Evolutionary conservation across 164 flowering plant genomes (phyloP), one percentile per base, ranked within the genome.

Genomic region (Vitis riparia): DNA sequence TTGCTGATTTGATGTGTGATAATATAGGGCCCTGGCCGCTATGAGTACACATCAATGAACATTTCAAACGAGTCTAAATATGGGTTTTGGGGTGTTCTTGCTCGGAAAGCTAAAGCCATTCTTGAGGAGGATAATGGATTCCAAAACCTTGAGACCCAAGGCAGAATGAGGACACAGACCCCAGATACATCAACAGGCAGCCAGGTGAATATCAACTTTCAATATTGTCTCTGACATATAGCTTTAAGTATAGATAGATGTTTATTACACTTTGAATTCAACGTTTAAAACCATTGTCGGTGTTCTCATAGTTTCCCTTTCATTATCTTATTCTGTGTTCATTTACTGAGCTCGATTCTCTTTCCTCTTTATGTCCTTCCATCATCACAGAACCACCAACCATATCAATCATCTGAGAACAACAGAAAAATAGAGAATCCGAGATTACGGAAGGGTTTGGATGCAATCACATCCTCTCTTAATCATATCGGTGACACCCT

Each of bases 11-110:
- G 65, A 59, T 62, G 48, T 59, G 44, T 71, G 48, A 63, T 71
- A 65, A 68, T 79, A 65, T 69, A 89, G 92, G 87, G 78, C 58
- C 78, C 84, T 62, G 68, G 74, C 66, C 69, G 86, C 2, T 80
- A 81, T 76, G 90, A 85, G 67, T 84, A 83, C 73, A 78, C 85
- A 49, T 81, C 90, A 1, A 71, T 81, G 76, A 83, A 75, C 44
- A 37, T 37, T 37, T 37, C 44, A 63, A 80, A 81, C 47, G 92
- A 92, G 8, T 73, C 89, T 11, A 88, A 82, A 32, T 73, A 78
- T 66, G 93, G 97, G 8, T 91, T 94, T 56, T 94, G 99, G 97
- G 89, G 97, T 62, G 85, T 89, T 74, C 82, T 94, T 13, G 91
- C 97, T 51, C 85, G 84, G 74, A 94, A 94, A 83, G 97, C 97